phyloP scores from a whole-genome alignment of 106 monocot species.

The Allium cepa region DNA sequence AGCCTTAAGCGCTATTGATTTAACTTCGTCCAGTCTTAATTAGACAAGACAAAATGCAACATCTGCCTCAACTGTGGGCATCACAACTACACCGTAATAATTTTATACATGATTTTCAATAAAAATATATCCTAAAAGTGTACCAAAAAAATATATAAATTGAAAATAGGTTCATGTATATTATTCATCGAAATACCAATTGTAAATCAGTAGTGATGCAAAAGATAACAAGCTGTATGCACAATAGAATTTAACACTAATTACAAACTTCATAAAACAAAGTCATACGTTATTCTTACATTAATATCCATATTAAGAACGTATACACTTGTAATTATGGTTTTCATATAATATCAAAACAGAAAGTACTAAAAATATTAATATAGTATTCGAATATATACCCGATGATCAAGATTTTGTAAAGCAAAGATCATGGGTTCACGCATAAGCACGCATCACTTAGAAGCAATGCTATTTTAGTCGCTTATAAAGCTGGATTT shows the following conservation, averaged over 20 bases:
- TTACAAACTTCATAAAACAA: too few relatives aligned
- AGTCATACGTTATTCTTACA: too few relatives aligned
- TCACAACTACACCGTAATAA: conserved; percentile 50
- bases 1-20: conserved; percentile 59
- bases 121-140: background rate
- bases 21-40: conserved; percentile 60
- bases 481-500: too few relatives aligned
- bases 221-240: background rate
- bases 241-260: background rate
- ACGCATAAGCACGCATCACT: conserved; percentile 45
- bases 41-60: conserved; percentile 98
- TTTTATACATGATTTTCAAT: too few relatives aligned
- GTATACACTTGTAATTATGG: too few relatives aligned
- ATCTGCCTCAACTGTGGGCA: conserved; percentile 98
- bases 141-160: background rate
- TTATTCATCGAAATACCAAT: too few relatives aligned
- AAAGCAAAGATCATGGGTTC: conserved; percentile 81
- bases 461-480: conserved; percentile 55
- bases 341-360: too few relatives aligned
- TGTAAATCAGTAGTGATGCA: too few relatives aligned
- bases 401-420: conserved; percentile 99
- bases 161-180: too few relatives aligned
- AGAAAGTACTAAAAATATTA: background rate
- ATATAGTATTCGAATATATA: conserved; percentile 6
- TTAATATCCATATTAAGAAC: too few relatives aligned